Conservation (phyloP, 2,329 filamentous ascomycete genomes). For the Chaetomium olivaceum region DNA sequence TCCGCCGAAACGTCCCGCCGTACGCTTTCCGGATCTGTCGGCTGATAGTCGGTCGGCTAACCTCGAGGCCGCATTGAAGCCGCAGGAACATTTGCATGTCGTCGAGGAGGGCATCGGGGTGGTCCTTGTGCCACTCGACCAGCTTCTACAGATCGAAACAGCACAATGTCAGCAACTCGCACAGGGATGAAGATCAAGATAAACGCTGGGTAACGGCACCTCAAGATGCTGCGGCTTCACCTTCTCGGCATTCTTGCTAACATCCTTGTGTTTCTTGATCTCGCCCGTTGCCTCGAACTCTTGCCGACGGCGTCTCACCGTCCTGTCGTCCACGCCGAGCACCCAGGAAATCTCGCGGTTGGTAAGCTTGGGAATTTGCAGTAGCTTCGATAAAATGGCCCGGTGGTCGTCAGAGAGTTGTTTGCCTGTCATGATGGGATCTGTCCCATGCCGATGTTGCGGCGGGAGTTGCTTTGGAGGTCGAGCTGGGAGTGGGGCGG, state of each 20-base stretch:
- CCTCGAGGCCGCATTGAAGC: constrained; percentile 26
- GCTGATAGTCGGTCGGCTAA: constrained; percentile 31
- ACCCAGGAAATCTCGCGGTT: constrained; percentile 32
- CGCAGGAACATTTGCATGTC: constrained; percentile 32
- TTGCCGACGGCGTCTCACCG: constrained; percentile 26
- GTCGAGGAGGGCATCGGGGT: constrained; percentile 30
- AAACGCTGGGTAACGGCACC: constrained; percentile 16
- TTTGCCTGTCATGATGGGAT: constrained; percentile 28
- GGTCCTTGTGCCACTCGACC: constrained; percentile 29
- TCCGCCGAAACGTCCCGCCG: constrained; percentile 20
- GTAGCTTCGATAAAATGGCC: constrained; percentile 27
- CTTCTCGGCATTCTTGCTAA: constrained; percentile 34
- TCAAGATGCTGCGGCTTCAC: constrained; percentile 30
- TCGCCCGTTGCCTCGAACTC: constrained; percentile 29
- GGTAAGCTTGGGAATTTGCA: constrained; percentile 30
- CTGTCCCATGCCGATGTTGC: background rate
- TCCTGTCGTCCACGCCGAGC: constrained; percentile 28
- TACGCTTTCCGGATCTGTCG: constrained; percentile 28
- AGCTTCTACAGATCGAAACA: constrained; percentile 24
- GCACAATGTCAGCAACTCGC: constrained; percentile 2
- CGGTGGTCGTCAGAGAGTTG: constrained; percentile 28
- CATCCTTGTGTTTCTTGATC: constrained; percentile 27
- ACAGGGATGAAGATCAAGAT: background rate
- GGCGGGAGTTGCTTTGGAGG: background rate
- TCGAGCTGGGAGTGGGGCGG: constrained; percentile 11